Evolutionary conservation across 352 stramenopile species (phyloP), one percentile per base, ranked within the genome.

Genomic region (Pythium chondricola): DNA sequence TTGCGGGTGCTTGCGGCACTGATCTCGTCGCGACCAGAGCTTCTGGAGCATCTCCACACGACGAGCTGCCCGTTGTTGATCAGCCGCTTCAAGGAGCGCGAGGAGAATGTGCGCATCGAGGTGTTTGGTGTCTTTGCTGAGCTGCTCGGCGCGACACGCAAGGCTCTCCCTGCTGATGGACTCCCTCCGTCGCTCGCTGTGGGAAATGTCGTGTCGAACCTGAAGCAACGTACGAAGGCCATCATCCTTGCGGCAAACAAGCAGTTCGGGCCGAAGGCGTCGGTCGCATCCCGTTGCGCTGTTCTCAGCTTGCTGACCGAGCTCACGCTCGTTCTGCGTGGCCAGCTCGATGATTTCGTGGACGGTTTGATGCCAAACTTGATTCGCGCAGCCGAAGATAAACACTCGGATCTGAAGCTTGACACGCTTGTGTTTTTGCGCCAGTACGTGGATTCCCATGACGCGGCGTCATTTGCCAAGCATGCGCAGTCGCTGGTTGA

Each of bases 31-130:
- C 75, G 89, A 2, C 52, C 83, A 11, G 88, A 97, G 47, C 58
- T 95, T 30, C 61, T 97, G 26, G 72, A 93, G 43, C 56, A 83
- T 14, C 57, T 97, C 11, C 96, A 95, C 63, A 74, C 72, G 29
- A 83, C 79, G 48, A 92, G 92, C 25, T 86, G 69, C 18, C 77
- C 89, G 56, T 62, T 69, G 38, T 60, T 97, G 38, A 88, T 97
- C 36, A 81, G 64, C 14, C 74, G 88, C 14, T 97, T 97, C 61
- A 97, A 96, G 65, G 97, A 99, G 71, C 80, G 97, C 31, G 97
- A 99, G 73, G 97, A 99, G 54, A 99, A 98, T 65, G 97, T 98
- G 42, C 93, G 95, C 22, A 92, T 98, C 18, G 97, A 98, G 52
- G 89, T 99, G 6, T 95, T 99, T 67, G 81, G 78, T 4, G 96